These are phyloP conservation scores for Albugo candida DNA, from an alignment of 352 stramenopile genomes.

Conservation along the genomic window DNA sequence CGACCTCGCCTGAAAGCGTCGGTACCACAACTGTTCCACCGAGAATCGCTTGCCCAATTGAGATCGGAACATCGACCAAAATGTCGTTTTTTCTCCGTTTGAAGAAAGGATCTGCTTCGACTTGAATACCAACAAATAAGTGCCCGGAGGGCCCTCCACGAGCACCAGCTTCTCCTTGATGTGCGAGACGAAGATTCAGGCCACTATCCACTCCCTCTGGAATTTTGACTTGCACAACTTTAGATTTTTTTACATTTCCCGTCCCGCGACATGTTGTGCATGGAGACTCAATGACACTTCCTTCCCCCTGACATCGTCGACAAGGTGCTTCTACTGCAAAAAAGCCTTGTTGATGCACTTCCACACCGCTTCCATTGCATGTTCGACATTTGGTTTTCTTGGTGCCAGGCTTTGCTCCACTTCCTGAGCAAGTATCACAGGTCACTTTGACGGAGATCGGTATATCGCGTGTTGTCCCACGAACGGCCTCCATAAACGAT, in stretches of 20 bases:
- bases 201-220: slow-evolving; percentile 90
- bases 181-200: slow-evolving; percentile 87
- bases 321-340: slow-evolving; percentile 79
- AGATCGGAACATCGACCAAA: slow-evolving; percentile 87
- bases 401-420: slow-evolving; percentile 63
- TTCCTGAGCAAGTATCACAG: slow-evolving; percentile 63
- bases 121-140: slow-evolving; percentile 88
- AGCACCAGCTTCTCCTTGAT: slow-evolving; percentile 80
- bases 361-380: slow-evolving; percentile 68
- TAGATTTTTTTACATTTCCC: slow-evolving; percentile 76
- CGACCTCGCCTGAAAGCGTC: slow-evolving; percentile 93
- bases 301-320: slow-evolving; percentile 59
- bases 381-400: slow-evolving; percentile 56
- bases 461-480: slow-evolving; percentile 80
- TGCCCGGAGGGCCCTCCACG: slow-evolving; percentile 81
- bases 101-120: slow-evolving; percentile 90
- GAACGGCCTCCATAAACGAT: slow-evolving; percentile 90
- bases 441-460: slow-evolving; percentile 57
- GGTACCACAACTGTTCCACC: slow-evolving; percentile 89
- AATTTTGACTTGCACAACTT: slow-evolving; percentile 86
- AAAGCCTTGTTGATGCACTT: slow-evolving; percentile 78
- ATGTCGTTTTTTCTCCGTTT: slow-evolving; percentile 89
- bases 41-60: slow-evolving; percentile 83
- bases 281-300: slow-evolving; percentile 67
- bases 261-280: slow-evolving; percentile 63